Conservation (phyloP, 768 basidiomycete species). For the Psilocybe azurescens region DNA sequence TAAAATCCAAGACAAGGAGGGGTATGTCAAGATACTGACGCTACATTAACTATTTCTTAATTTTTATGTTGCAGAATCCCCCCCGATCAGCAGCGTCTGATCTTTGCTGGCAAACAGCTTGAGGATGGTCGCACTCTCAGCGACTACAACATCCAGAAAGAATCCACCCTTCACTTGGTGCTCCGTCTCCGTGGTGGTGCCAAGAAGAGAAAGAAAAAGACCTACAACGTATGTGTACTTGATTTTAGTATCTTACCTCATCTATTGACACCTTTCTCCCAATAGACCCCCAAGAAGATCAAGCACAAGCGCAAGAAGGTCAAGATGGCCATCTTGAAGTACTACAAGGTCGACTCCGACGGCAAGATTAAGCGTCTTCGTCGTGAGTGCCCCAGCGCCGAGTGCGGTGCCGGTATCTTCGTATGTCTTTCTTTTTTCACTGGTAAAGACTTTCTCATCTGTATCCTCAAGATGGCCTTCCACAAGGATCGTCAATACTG, state of each 20-base stretch:
- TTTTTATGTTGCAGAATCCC: slow-evolving; percentile 61
- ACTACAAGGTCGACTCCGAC: slow-evolving; percentile 99
- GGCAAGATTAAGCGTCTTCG: slow-evolving; percentile 99
- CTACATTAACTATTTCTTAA: slow-evolving; percentile 2
- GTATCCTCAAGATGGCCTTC: slow-evolving; percentile 85
- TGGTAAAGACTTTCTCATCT: slow-evolving; percentile 20
- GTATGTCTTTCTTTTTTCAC: slow-evolving; percentile 45
- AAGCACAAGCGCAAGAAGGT: slow-evolving; percentile 99
- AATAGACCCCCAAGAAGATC: slow-evolving; percentile 96
- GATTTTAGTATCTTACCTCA: not conserved
- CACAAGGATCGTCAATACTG: slow-evolving; percentile 99
- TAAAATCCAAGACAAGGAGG: slow-evolving; percentile 98
- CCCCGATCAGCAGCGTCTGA: slow-evolving; percentile 95
- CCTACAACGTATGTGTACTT: slow-evolving; percentile 81
- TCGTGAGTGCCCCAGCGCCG: slow-evolving; percentile 90
- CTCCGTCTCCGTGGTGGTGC: slow-evolving; percentile 98
- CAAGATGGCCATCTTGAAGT: slow-evolving; percentile 99
- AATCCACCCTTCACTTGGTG: slow-evolving; percentile 97
- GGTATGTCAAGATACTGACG: slow-evolving; percentile 48
- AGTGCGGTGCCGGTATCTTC: slow-evolving; percentile 87
- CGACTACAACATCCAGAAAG: slow-evolving; percentile 99
- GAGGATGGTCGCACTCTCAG: slow-evolving; percentile 97
- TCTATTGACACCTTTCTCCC: slow-evolving; percentile 12
- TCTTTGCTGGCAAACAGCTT: slow-evolving; percentile 99
- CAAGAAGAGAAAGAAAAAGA: slow-evolving; percentile 99